These are phyloP conservation scores for Verticillium klebahnii DNA, from an alignment of 2,329 filamentous ascomycete species.

Conservation along the genomic window DNA sequence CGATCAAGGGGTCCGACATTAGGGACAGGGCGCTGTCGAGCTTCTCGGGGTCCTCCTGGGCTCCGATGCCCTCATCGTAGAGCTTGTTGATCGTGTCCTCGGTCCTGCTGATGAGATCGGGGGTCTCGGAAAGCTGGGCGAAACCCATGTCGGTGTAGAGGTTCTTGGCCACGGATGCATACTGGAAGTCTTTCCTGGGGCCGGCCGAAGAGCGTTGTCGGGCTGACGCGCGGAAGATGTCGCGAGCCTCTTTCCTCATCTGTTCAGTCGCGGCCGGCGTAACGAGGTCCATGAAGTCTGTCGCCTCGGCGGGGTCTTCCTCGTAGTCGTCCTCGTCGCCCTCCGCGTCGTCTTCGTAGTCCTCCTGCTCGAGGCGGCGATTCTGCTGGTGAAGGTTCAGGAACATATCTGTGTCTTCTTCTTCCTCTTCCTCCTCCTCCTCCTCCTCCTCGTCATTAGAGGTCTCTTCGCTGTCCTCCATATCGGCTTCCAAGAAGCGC, in stretches of 20 bases:
- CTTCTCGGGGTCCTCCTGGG: slow-evolving; percentile 49
- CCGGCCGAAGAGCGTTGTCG: slow-evolving; percentile 34
- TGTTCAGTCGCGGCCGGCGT: slow-evolving; percentile 51
- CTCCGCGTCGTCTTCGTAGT: slow-evolving; percentile 33
- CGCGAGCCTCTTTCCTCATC: slow-evolving; percentile 50
- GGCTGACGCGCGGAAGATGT: slow-evolving; percentile 49
- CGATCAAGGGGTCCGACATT: slow-evolving; percentile 45
- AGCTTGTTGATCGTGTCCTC: slow-evolving; percentile 65
- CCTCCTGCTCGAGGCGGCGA: slow-evolving; percentile 31
- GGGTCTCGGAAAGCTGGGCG: slow-evolving; percentile 62
- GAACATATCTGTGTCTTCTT: slow-evolving; percentile 24
- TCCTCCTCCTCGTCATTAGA: slow-evolving; percentile 28
- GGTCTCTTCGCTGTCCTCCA: slow-evolving; percentile 29
- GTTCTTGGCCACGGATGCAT: slow-evolving; percentile 68
- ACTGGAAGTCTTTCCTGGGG: slow-evolving; percentile 55
- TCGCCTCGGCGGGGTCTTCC: slow-evolving; percentile 13
- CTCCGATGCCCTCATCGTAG: slow-evolving; percentile 57
- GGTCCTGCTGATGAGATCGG: slow-evolving; percentile 68
- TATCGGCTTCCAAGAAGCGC: slow-evolving; percentile 28
- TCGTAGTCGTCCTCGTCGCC: slow-evolving; percentile 36
- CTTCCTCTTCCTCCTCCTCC: slow-evolving; percentile 31
- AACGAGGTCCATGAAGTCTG: slow-evolving; percentile 50
- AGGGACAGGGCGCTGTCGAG: slow-evolving; percentile 53
- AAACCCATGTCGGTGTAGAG: slow-evolving; percentile 55
- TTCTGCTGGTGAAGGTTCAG: slow-evolving; percentile 6